Evolutionary conservation across 2,329 filamentous ascomycete genomes (phyloP).

Genomic region (Atkinsonella hypoxylon): DNA sequence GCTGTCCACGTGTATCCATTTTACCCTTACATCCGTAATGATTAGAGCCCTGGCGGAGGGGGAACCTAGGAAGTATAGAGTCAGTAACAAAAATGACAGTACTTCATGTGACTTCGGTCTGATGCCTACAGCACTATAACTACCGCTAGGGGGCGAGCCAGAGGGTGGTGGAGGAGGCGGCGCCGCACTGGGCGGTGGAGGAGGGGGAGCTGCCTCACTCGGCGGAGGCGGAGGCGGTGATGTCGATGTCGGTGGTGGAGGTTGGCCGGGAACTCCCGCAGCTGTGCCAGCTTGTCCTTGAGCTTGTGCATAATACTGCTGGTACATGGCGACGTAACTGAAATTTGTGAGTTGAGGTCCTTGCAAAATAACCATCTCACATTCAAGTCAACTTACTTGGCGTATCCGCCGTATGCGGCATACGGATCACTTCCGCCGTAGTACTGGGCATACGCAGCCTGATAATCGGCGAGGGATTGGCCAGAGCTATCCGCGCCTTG

Average conservation of each 20-base stretch:
- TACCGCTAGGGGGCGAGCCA: conserved; percentile 39
- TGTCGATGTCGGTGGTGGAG: conserved; percentile 32
- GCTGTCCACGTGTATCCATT: conserved; percentile 1
- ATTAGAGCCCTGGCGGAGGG: conserved; percentile 41
- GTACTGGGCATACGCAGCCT: conserved; percentile 74
- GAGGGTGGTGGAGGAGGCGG: conserved; percentile 40
- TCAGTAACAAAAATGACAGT: neutral
- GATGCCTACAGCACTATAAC: conserved; percentile 52
- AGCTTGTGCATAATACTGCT: conserved; percentile 50
- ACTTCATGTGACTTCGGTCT: neutral
- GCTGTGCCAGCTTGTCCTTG: conserved; percentile 30
- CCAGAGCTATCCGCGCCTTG: conserved; percentile 17
- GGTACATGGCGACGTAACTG: conserved; percentile 58
- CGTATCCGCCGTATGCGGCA: conserved; percentile 81
- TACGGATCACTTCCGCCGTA: conserved; percentile 71
- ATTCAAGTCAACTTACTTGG: conserved; percentile 40
- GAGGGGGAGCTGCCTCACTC: conserved; percentile 49
- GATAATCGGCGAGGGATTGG: conserved; percentile 45
- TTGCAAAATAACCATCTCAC: too few species aligned
- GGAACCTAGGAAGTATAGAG: conserved; percentile 29
- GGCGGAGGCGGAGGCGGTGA: conserved; percentile 50
- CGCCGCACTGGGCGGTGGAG: conserved; percentile 34
- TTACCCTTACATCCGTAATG: conserved; percentile 1
- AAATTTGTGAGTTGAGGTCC: conserved; percentile 12
- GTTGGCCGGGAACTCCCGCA: conserved; percentile 27